A percentile compares a stretch with the other conserved stretches of the same genome.
Evolutionary conservation across 495 filamentous ascomycete species (phyloP).

Genomic region (Lichina pygmaea): DNA sequence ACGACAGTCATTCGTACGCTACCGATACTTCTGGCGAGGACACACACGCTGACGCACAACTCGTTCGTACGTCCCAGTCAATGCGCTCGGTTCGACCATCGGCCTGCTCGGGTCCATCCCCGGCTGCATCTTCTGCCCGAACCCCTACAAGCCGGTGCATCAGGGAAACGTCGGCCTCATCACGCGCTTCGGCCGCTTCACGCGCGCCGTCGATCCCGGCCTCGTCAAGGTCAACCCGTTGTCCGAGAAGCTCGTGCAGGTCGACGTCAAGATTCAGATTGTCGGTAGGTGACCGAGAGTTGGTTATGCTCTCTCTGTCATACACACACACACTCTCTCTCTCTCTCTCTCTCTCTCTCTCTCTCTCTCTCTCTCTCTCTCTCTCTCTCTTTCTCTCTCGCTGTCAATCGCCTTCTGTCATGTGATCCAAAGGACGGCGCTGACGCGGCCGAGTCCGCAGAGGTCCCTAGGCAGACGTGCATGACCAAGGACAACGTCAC

Average conservation of each 20-base stretch:
- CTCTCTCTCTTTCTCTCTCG: neutral
- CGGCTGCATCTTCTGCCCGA: constrained; percentile 79
- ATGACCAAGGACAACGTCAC: constrained; percentile 99
- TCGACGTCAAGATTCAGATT: constrained; percentile 98
- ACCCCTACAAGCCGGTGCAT: constrained; percentile 82
- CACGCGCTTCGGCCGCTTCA: constrained; percentile 89
- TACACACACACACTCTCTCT: neutral
- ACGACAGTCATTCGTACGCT: no score
- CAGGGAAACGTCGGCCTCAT: constrained; percentile 90
- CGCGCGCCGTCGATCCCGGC: constrained; percentile 88
- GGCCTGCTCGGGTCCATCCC: constrained; percentile 72
- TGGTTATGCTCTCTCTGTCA: neutral
- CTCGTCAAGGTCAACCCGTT: constrained; percentile 97
- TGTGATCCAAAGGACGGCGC: neutral
- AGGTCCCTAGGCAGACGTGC: constrained; percentile 89
- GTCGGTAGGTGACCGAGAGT: constrained; percentile 25
- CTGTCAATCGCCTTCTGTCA: neutral
- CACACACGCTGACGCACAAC: neutral
- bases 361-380: neutral
- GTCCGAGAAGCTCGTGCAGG: constrained; percentile 62
- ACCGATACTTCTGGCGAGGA: no score
- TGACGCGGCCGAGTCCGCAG: constrained; percentile 13
- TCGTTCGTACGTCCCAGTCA: constrained; percentile 20
- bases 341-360: neutral
- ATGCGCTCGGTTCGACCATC: constrained; percentile 44